phyloP scores from a whole-genome alignment of 768 basidiomycete genomes.

The Lentinula detonsa region DNA sequence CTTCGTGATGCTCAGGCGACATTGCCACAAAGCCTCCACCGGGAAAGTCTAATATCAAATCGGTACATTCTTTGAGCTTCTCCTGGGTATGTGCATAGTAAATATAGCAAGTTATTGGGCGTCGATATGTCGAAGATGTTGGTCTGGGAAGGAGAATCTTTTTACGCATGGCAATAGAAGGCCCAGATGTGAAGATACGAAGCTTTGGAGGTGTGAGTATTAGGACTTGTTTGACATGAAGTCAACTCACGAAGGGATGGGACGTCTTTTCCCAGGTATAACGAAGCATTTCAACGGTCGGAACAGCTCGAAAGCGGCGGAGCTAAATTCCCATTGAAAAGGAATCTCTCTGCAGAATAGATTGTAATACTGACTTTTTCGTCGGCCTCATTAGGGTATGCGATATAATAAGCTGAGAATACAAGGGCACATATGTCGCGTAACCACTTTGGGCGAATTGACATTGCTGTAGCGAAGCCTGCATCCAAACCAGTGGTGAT shows the following conservation, averaged over 20 bases:
- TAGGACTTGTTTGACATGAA: constrained; percentile 3
- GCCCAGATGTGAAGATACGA: constrained; percentile 56
- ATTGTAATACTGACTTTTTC: constrained; percentile 68
- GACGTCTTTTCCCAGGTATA: constrained; percentile 95
- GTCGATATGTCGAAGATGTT: constrained; percentile 62
- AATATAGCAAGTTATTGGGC: constrained; percentile 78
- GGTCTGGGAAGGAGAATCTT: constrained; percentile 85
- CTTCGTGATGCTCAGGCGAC: constrained; percentile 95
- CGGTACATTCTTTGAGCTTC: constrained; percentile 59
- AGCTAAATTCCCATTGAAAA: constrained; percentile 42
- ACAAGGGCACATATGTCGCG: constrained; percentile 80
- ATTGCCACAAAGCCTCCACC: constrained; percentile 97
- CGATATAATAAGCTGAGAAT: constrained; percentile 86
- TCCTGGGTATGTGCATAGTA: constrained; percentile 71
- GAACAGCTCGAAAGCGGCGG: constrained; percentile 85
- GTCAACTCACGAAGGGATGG: constrained; percentile 74
- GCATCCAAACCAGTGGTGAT: constrained; percentile 92
- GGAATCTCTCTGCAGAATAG: background rate
- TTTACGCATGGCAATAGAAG: constrained; percentile 56
- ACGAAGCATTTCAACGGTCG: constrained; percentile 94
- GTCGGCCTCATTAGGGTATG: constrained; percentile 84
- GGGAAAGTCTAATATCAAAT: constrained; percentile 88
- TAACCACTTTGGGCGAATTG: constrained; percentile 87
- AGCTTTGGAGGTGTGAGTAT: constrained; percentile 38
- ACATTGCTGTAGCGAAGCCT: constrained; percentile 94